A percentile compares a stretch with the other conserved stretches of the same genome.
These are phyloP conservation scores for Boletus sp. DNA, from an alignment of 768 basidiomycete species.

Conservation along the genomic window DNA sequence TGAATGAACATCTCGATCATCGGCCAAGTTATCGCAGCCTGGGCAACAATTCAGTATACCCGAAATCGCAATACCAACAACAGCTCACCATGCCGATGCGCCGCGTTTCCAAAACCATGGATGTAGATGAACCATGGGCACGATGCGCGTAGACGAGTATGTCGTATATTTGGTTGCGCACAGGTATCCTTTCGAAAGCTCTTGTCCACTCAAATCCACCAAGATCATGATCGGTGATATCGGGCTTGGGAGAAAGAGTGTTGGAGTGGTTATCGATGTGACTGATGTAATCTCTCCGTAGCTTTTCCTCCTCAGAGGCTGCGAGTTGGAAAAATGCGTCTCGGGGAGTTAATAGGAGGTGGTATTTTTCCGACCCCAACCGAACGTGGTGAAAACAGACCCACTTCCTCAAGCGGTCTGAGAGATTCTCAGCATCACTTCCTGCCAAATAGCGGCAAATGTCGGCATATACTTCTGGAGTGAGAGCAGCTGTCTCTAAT, in stretches of 20 bases:
- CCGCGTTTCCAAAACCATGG: conserved; percentile 56
- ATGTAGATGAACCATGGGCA: conserved; percentile 50
- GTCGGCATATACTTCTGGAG: conserved; percentile 52
- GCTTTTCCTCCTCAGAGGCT: conserved; percentile 47
- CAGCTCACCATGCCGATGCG: conserved; percentile 59
- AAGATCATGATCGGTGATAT: conserved; percentile 19
- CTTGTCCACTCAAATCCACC: conserved; percentile 34
- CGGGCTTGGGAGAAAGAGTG: conserved; percentile 18
- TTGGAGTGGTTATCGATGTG: conserved; percentile 30
- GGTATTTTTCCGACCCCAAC: conserved; percentile 56
- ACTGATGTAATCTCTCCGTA: conserved; percentile 46
- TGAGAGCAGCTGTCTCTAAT: conserved; percentile 58
- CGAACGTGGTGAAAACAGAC: conserved; percentile 57
- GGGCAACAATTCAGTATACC: conserved; percentile 5
- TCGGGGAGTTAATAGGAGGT: conserved; percentile 57
- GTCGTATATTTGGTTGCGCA: conserved; percentile 67
- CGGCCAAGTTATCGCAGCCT: conserved; percentile 71
- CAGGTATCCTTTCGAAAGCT: conserved; percentile 62
- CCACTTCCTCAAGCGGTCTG: conserved; percentile 53
- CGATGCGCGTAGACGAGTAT: conserved; percentile 66
- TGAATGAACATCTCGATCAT: conserved; percentile 68
- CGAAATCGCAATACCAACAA: not conserved
- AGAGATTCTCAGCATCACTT: conserved; percentile 28
- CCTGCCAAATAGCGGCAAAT: conserved; percentile 48
- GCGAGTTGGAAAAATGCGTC: conserved; percentile 57